A percentile compares a stretch with the other conserved stretches of the same genome.
Evolutionary conservation across 805 yeast species (phyloP).

Genomic region (Lipomyces sp.): DNA sequence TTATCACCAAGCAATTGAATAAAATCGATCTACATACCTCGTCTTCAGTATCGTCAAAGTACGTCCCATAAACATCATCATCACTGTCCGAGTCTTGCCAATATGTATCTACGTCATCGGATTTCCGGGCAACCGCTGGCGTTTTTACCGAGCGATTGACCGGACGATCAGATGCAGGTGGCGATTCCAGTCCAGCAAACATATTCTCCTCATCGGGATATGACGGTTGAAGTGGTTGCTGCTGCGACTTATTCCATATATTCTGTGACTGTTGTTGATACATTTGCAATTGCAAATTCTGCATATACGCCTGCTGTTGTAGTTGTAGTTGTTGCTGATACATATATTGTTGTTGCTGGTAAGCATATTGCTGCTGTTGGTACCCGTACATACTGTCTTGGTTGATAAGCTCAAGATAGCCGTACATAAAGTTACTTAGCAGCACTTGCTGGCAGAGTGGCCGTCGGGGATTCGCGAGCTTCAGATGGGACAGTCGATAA

Average conservation of each 20-base stretch:
- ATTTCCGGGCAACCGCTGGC: not conserved
- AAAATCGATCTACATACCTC: slow-evolving; percentile 21
- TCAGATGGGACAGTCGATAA: slow-evolving; percentile 87
- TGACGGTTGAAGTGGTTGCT: not conserved
- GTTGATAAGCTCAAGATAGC: slow-evolving; percentile 91
- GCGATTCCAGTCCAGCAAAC: slow-evolving; percentile 8
- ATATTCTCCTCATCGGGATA: slow-evolving; percentile 9
- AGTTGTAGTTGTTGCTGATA: slow-evolving; percentile 10
- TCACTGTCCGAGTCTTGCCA: slow-evolving; percentile 18
- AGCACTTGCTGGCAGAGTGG: slow-evolving; percentile 91
- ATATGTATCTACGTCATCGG: slow-evolving; percentile 6
- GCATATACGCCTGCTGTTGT: slow-evolving; percentile 12
- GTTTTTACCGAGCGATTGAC: not conserved
- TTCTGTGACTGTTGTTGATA: slow-evolving; percentile 4
- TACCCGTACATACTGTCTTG: slow-evolving; percentile 53
- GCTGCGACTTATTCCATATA: not conserved
- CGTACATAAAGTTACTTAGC: slow-evolving; percentile 95
- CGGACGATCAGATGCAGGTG: not conserved
- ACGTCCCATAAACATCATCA: slow-evolving; percentile 16
- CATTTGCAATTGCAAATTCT: not conserved
- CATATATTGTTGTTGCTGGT: slow-evolving; percentile 18
- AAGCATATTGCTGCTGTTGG: slow-evolving; percentile 26
- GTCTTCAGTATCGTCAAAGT: slow-evolving; percentile 16
- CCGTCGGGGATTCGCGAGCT: slow-evolving; percentile 90
- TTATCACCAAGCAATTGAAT: not conserved